A percentile compares a stretch with the other conserved stretches of the same genome.
Evolutionary conservation across 202 grass and related monocot genomes (phyloP).

Genomic region (Saccharum hybrid): DNA sequence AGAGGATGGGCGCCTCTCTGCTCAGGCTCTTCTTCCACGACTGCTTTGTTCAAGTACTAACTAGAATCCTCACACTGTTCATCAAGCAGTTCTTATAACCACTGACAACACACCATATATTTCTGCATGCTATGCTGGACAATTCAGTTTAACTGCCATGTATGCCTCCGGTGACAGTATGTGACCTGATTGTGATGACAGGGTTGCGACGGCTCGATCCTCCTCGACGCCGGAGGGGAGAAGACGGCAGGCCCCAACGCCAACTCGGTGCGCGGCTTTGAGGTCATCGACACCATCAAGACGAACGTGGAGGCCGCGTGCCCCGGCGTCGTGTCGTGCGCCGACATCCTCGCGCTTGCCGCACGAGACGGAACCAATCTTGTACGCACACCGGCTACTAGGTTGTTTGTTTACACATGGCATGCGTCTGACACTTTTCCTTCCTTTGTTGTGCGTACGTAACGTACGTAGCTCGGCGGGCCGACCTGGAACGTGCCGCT

Average conservation of each 20-base stretch:
- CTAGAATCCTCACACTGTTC: not conserved
- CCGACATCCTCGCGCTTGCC: conserved; percentile 58
- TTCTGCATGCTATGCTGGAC: not conserved
- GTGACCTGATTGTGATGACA: not conserved
- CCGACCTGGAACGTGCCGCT: conserved; percentile 59
- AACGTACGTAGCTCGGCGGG: conserved; percentile 40
- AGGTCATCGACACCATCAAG: conserved; percentile 79
- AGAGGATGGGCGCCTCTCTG: conserved; percentile 61
- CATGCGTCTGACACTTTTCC: not conserved
- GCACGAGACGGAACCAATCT: conserved; percentile 46
- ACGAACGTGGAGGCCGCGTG: conserved; percentile 51
- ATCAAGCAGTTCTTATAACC: too few species aligned
- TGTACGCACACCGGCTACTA: not conserved
- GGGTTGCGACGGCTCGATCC: conserved; percentile 68
- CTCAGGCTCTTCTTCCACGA: conserved; percentile 84
- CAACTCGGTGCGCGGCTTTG: conserved; percentile 63
- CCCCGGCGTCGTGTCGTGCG: conserved; percentile 56
- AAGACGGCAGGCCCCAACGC: conserved; percentile 53
- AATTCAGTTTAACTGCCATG: too few species aligned
- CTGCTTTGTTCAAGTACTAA: conserved; percentile 54
- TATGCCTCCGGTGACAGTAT: too few species aligned
- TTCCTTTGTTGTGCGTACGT: too few species aligned
- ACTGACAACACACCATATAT: too few species aligned
- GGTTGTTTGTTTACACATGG: not conserved
- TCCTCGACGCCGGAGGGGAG: conserved; percentile 57